These are phyloP conservation scores for Suillus fuscotomentosus DNA, from an alignment of 768 basidiomycete species.

Conservation along the genomic window DNA sequence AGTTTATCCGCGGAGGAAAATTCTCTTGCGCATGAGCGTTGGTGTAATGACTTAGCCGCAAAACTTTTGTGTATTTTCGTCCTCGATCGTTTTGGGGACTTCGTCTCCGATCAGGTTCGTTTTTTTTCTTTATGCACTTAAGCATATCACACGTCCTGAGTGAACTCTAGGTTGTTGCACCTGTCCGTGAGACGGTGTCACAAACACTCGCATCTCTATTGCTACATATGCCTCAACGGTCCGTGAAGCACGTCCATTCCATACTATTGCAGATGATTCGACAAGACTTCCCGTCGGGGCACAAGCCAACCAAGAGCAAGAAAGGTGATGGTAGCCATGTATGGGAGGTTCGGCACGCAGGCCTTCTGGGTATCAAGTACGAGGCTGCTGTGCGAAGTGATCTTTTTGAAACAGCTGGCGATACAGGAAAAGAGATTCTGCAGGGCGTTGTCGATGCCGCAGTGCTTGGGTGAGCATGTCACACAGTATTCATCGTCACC, in stretches of 20 bases:
- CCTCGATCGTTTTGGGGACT: constrained; percentile 97
- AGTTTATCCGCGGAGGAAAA: constrained; percentile 56
- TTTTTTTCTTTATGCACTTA: background rate
- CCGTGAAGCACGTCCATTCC: constrained; percentile 75
- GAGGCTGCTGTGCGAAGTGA: constrained; percentile 93
- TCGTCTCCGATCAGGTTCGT: constrained; percentile 83
- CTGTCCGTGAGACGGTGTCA: constrained; percentile 93
- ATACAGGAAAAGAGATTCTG: constrained; percentile 57
- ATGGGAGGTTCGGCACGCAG: constrained; percentile 99
- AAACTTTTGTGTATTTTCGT: constrained; percentile 88
- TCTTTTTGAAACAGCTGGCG: constrained; percentile 51
- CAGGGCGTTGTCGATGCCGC: constrained; percentile 87
- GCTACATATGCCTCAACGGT: constrained; percentile 81
- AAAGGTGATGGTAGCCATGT: constrained; percentile 55
- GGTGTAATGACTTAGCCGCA: constrained; percentile 87
- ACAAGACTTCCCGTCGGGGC: constrained; percentile 67
- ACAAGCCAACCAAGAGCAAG: constrained; percentile 31
- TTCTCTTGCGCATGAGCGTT: constrained; percentile 67
- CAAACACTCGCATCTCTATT: constrained; percentile 91
- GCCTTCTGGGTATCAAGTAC: constrained; percentile 94
- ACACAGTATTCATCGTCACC: background rate
- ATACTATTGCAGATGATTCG: constrained; percentile 92
- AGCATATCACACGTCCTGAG: constrained; percentile 5
- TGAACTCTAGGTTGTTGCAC: constrained; percentile 74
- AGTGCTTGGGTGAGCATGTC: constrained; percentile 71